Conservation (phyloP, 176 grass and related monocot species). For the Triticum urartu region DNA sequence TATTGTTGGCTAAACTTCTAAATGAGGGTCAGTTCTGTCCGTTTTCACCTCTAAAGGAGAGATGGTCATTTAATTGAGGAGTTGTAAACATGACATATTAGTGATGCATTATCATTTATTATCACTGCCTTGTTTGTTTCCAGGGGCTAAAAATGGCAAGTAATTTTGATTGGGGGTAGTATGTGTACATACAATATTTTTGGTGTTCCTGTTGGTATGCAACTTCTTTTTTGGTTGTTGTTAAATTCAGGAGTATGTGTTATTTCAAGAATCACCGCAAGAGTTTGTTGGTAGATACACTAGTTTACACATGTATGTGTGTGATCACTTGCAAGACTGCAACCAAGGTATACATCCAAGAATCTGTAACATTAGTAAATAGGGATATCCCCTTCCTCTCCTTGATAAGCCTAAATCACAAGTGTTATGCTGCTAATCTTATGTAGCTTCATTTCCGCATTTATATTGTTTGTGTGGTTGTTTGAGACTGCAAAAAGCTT, state of each 20-base stretch:
- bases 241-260: too few species aligned
- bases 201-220: too few species aligned
- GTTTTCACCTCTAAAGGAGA: too few species aligned
- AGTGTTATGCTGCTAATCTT: not conserved
- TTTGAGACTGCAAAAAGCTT: not conserved
- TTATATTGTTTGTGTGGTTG: not conserved
- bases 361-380: not conserved
- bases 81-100: too few species aligned
- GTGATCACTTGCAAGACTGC: too few species aligned
- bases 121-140: not conserved
- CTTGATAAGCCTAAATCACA: not conserved
- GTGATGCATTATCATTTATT: too few species aligned
- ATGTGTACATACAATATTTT: not conserved
- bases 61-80: too few species aligned
- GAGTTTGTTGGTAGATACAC: not conserved
- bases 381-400: not conserved
- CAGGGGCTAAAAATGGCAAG: not conserved
- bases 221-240: too few species aligned
- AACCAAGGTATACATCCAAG: not conserved
- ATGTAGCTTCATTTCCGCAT: not conserved
- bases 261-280: not conserved
- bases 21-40: too few species aligned
- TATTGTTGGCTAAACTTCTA: too few species aligned
- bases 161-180: not conserved
- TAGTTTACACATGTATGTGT: not conserved